Evolutionary conservation across 2,329 filamentous ascomycete species (phyloP).

Genomic region (Zymoseptoria passerinii): DNA sequence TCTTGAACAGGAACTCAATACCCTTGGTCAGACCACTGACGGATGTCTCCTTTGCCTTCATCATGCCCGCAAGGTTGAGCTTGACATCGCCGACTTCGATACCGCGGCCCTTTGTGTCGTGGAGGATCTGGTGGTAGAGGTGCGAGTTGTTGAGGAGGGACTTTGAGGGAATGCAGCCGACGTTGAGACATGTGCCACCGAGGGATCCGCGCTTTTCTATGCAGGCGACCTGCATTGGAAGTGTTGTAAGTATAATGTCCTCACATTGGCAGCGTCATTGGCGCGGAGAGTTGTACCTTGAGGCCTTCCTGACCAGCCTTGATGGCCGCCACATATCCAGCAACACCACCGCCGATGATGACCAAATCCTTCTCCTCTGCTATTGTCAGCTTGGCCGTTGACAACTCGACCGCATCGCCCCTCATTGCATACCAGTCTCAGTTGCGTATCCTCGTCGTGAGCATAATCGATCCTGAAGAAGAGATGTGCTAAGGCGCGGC

Average conservation of each 20-base stretch:
- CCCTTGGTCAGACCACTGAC: slow-evolving; percentile 88
- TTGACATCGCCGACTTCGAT: slow-evolving; percentile 97
- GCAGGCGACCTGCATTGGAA: slow-evolving; percentile 66
- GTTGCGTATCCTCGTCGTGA: slow-evolving; percentile 50
- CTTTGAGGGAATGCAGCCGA: slow-evolving; percentile 98
- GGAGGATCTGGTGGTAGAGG: slow-evolving; percentile 87
- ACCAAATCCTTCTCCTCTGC: slow-evolving; percentile 91
- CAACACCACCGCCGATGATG: slow-evolving; percentile 96
- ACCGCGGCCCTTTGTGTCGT: slow-evolving; percentile 94
- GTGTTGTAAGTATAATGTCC: slow-evolving; percentile 2
- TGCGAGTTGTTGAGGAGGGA: slow-evolving; percentile 99
- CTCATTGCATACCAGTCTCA: slow-evolving; percentile 38
- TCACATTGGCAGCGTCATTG: slow-evolving; percentile 12
- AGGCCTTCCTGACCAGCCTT: slow-evolving; percentile 96
- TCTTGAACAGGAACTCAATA: slow-evolving; percentile 97
- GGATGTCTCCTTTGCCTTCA: slow-evolving; percentile 96
- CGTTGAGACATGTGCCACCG: slow-evolving; percentile 95
- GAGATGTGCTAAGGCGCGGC: slow-evolving; percentile 32
- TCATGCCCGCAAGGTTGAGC: slow-evolving; percentile 88
- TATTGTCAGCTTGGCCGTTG: slow-evolving; percentile 25
- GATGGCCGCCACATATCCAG: slow-evolving; percentile 97
- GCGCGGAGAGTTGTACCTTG: slow-evolving; percentile 54
- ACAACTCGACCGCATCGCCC: neutral
- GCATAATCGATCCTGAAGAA: slow-evolving; percentile 44
- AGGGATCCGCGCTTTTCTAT: slow-evolving; percentile 96